phyloP scores from a whole-genome alignment of 768 basidiomycete species.

The Mycena belliarum region DNA sequence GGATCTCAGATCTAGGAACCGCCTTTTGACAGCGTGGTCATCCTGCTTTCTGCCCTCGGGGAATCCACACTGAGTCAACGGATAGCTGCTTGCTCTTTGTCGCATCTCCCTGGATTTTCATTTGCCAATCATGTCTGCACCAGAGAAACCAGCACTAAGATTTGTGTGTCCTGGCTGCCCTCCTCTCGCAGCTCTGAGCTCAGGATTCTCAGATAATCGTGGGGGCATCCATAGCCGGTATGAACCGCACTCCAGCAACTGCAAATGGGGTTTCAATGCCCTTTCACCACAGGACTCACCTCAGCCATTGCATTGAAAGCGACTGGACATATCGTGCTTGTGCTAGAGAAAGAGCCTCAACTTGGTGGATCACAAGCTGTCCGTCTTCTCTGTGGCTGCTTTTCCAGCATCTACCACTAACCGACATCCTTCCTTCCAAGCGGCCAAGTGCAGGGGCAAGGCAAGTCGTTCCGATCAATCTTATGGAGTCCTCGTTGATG shows the following conservation, averaged over 20 bases:
- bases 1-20: too few relatives aligned
- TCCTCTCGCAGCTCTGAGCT: too few relatives aligned
- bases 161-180: too few relatives aligned
- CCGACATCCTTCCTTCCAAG: background rate
- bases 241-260: background rate
- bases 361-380: constrained; percentile 3
- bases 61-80: too few relatives aligned
- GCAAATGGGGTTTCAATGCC: background rate
- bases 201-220: background rate
- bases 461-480: background rate
- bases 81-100: too few relatives aligned
- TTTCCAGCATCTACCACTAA: background rate
- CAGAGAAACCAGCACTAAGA: too few relatives aligned
- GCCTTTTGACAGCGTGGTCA: too few relatives aligned
- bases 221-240: background rate
- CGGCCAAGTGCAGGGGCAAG: background rate
- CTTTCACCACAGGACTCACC: constrained; percentile 5
- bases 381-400: too few relatives aligned
- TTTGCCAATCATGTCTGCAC: too few relatives aligned
- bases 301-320: constrained; percentile 12
- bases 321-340: constrained; percentile 6
- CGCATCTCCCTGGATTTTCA: too few relatives aligned
- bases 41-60: too few relatives aligned
- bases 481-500: too few relatives aligned
- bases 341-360: constrained; percentile 6